These are phyloP conservation scores for Solanum boliviense DNA, from an alignment of 257 asterid genomes.

Conservation along the genomic window DNA sequence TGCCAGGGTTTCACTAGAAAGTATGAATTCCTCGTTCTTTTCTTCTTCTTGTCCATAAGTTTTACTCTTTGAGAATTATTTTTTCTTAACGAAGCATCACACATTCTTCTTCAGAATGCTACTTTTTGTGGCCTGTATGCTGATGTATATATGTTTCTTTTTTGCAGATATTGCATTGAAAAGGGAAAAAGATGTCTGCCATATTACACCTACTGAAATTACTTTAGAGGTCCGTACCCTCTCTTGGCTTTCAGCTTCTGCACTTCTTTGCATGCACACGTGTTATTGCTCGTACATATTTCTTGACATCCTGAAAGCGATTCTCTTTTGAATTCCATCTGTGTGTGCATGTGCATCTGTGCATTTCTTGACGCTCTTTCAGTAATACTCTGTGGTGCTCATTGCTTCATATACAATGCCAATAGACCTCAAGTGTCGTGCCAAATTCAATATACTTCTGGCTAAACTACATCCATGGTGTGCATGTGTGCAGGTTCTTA, in stretches of 20 bases:
- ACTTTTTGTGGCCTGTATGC: background rate
- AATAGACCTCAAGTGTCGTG: background rate
- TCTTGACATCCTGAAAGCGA: background rate
- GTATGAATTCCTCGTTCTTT: conserved; percentile 24
- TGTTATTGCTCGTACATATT: background rate
- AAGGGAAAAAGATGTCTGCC: conserved; percentile 49
- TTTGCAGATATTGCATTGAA: conserved; percentile 53
- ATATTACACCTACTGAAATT: conserved; percentile 50
- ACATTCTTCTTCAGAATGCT: background rate
- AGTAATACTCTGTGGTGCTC: background rate
- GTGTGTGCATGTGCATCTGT: background rate
- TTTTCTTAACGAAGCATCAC: background rate
- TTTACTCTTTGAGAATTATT: background rate
- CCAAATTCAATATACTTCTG: background rate
- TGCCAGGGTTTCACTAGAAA: conserved; percentile 60
- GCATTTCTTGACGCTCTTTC: background rate
- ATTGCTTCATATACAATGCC: background rate
- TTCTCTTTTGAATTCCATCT: background rate
- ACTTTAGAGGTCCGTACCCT: conserved; percentile 56
- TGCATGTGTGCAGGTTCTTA: conserved; percentile 48
- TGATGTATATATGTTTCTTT: background rate
- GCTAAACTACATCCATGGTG: background rate
- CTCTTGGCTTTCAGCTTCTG: background rate
- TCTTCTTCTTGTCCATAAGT: background rate
- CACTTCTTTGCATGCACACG: background rate